phyloP scores from a whole-genome alignment of 2,329 filamentous ascomycete species.

The Penicillium sp. region DNA sequence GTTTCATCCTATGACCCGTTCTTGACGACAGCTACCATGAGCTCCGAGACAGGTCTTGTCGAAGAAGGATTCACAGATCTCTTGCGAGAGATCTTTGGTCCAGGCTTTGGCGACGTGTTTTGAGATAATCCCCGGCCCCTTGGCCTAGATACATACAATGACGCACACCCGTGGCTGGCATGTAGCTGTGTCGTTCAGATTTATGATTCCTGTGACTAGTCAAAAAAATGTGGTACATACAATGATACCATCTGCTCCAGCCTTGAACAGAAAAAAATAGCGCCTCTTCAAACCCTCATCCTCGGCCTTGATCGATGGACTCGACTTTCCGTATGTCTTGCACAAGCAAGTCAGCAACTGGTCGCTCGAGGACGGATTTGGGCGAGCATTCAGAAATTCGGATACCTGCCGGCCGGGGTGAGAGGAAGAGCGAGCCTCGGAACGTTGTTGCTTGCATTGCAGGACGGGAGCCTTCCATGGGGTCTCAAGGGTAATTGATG shows the following conservation, averaged over 20 bases:
- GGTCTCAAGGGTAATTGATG: constrained; percentile 27
- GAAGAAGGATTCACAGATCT: constrained; percentile 30
- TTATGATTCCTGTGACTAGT: not conserved
- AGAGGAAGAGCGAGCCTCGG: constrained; percentile 28
- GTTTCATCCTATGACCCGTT: constrained; percentile 30
- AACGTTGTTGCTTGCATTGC: constrained; percentile 29
- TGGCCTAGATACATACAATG: not conserved
- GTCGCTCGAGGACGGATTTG: constrained; percentile 28
- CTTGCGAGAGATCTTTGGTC: constrained; percentile 36
- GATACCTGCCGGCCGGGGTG: constrained; percentile 31
- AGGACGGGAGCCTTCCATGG: constrained; percentile 29
- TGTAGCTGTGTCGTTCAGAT: constrained; percentile 14
- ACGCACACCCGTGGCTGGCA: constrained; percentile 17
- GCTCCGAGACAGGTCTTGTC: constrained; percentile 15
- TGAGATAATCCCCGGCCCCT: not conserved
- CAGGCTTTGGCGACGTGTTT: constrained; percentile 27
- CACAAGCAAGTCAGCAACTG: constrained; percentile 24
- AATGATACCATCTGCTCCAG: constrained; percentile 30
- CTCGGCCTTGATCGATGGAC: constrained; percentile 21
- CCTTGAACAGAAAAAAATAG: constrained; percentile 27
- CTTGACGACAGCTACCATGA: constrained; percentile 21
- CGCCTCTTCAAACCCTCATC: constrained; percentile 25
- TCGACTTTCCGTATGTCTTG: constrained; percentile 26
- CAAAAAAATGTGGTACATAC: not conserved
- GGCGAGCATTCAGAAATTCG: constrained; percentile 28